Conservation (phyloP, 1,284 basidiomycete species). For the Grifola frondosa region DNA sequence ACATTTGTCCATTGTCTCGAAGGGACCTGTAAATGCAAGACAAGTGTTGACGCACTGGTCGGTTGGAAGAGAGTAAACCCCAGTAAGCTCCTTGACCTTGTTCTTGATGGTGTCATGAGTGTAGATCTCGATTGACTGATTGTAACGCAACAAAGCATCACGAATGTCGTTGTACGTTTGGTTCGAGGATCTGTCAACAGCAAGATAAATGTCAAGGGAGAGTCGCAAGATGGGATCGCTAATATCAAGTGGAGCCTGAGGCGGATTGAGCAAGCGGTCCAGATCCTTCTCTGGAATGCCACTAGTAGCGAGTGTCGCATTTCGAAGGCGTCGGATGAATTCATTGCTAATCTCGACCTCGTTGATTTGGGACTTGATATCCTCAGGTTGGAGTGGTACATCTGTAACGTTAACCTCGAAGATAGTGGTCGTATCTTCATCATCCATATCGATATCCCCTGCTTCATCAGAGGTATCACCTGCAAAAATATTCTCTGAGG, state of each 20-base stretch:
- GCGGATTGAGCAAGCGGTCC: neutral
- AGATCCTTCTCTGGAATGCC: neutral
- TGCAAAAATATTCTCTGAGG: too few species aligned
- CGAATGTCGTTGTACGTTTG: slow-evolving; percentile 3
- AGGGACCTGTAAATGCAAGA: slow-evolving; percentile 33
- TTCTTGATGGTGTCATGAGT: slow-evolving; percentile 4
- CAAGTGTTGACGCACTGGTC: slow-evolving; percentile 38
- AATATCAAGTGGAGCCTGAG: too few species aligned
- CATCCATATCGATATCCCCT: too few species aligned
- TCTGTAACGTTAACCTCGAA: too few species aligned
- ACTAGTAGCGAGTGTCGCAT: neutral
- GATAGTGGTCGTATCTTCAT: too few species aligned
- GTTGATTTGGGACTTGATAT: too few species aligned
- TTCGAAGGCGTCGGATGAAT: neutral
- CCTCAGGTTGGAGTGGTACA: too few species aligned
- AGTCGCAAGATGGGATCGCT: too few species aligned
- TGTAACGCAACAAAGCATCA: neutral
- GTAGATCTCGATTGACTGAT: neutral
- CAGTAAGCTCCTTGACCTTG: slow-evolving; percentile 23
- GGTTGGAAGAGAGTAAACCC: slow-evolving; percentile 21
- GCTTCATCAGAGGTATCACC: too few species aligned
- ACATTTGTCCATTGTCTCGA: slow-evolving; percentile 15
- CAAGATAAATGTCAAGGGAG: too few species aligned
- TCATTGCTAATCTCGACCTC: too few species aligned
- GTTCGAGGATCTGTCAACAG: slow-evolving; percentile 5